phyloP scores from a whole-genome alignment of 257 asterid genomes.

The Capsicum rhomboideum region DNA sequence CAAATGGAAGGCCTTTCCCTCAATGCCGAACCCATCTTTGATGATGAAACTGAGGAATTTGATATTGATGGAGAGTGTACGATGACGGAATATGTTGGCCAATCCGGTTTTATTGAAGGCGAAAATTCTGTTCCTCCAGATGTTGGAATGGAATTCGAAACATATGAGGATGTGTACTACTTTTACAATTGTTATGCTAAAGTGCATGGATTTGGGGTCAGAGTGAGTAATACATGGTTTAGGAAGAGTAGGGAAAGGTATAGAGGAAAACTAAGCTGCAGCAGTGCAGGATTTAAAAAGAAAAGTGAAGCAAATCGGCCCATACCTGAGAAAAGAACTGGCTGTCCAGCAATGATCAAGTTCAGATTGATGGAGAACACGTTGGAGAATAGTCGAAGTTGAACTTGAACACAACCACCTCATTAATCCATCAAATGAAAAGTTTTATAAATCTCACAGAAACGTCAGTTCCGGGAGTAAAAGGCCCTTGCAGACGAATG shows the following conservation, averaged over 20 bases:
- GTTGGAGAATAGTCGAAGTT: constrained; percentile 55
- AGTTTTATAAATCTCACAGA: constrained; percentile 39
- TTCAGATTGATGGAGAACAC: constrained; percentile 47
- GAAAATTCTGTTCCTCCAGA: constrained; percentile 54
- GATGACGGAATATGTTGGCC: constrained; percentile 44
- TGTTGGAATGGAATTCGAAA: constrained; percentile 57
- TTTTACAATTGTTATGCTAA: constrained; percentile 57
- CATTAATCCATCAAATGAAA: constrained; percentile 27
- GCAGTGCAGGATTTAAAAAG: constrained; percentile 70
- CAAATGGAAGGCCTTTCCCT: constrained; percentile 37
- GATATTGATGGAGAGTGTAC: constrained; percentile 43
- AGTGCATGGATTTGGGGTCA: constrained; percentile 56
- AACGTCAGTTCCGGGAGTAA: constrained; percentile 31
- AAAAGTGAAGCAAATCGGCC: constrained; percentile 50
- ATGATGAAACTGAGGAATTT: constrained; percentile 39
- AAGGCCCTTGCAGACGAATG: constrained; percentile 38
- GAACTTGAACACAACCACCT: constrained; percentile 66
- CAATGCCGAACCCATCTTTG: constrained; percentile 31
- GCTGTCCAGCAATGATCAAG: constrained; percentile 64
- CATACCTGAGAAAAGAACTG: constrained; percentile 63
- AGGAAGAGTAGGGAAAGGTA: constrained; percentile 57
- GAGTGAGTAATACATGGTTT: constrained; percentile 65
- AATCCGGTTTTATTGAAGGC: constrained; percentile 33
- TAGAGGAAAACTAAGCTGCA: constrained; percentile 59
- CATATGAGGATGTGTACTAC: constrained; percentile 57